These are phyloP conservation scores for Hanseniaspora guilliermondii DNA, from an alignment of 805 yeast genomes.

Conservation along the genomic window DNA sequence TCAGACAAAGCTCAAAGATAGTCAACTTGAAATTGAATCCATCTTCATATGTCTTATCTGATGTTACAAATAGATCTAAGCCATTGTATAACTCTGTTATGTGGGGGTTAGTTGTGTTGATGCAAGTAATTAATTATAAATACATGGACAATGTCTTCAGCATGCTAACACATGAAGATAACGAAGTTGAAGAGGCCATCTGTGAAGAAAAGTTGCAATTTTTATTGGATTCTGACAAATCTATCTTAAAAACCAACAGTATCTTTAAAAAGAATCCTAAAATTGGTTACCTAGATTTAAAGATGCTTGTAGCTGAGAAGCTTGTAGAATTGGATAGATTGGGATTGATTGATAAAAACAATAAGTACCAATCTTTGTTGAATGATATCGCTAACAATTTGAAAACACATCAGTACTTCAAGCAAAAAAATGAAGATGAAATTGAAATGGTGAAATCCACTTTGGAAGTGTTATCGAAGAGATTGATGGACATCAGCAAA, in stretches of 20 bases:
- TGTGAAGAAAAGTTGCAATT: slow-evolving; percentile 47
- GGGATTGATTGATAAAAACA: slow-evolving; percentile 51
- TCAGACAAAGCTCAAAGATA: slow-evolving; percentile 38
- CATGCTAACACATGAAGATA: slow-evolving; percentile 47
- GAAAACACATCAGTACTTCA: slow-evolving; percentile 39
- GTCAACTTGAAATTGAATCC: slow-evolving; percentile 51
- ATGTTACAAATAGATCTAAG: slow-evolving; percentile 44
- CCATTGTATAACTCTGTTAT: slow-evolving; percentile 64
- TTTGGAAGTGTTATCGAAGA: slow-evolving; percentile 33
- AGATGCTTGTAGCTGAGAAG: slow-evolving; percentile 60
- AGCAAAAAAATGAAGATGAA: slow-evolving; percentile 37
- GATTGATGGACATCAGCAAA: slow-evolving; percentile 33
- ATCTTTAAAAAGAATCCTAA: slow-evolving; percentile 3
- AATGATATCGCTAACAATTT: slow-evolving; percentile 80
- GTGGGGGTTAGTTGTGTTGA: slow-evolving; percentile 66
- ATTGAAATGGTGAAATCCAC: slow-evolving; percentile 35
- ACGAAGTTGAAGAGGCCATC: slow-evolving; percentile 41
- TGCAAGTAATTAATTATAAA: slow-evolving; percentile 39
- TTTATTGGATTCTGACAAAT: slow-evolving; percentile 36
- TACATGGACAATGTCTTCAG: slow-evolving; percentile 6
- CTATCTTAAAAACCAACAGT: slow-evolving; percentile 17
- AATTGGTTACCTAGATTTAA: slow-evolving; percentile 56
- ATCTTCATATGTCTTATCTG: slow-evolving; percentile 33
- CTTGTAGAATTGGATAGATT: slow-evolving; percentile 61
- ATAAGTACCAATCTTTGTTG: slow-evolving; percentile 65